Evolutionary conservation across 2,329 filamentous ascomycete genomes (phyloP).

Genomic region (Botrytis medusae): DNA sequence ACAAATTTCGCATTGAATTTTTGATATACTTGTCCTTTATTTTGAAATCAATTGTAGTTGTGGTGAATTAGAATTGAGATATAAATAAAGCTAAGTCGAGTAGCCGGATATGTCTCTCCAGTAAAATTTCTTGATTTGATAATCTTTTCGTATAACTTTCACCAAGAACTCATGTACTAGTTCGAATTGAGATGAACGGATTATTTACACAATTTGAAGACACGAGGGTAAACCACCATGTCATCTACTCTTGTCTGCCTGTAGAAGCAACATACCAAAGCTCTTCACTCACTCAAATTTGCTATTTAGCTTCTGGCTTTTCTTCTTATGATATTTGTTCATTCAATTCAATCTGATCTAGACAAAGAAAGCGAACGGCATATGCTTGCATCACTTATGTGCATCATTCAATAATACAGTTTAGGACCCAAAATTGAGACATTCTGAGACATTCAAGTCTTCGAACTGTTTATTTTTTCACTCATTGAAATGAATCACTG

Average conservation of each 20-base stretch:
- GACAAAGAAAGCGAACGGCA: background rate
- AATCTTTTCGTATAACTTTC: background rate
- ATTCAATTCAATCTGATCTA: background rate
- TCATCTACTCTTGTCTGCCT: background rate
- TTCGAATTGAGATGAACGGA: background rate
- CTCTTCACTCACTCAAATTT: background rate
- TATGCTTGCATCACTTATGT: background rate
- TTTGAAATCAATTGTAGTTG: fast-evolving
- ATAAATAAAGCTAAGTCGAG: background rate
- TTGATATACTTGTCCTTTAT: background rate
- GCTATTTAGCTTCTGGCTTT: background rate
- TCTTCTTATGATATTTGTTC: background rate
- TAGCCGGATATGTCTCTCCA: background rate
- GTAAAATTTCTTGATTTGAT: background rate
- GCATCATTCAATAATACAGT: background rate
- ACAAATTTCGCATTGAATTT: background rate
- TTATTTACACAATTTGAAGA: background rate
- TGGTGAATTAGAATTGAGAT: background rate
- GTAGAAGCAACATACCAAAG: background rate
- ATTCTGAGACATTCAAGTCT: background rate
- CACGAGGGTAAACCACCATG: background rate
- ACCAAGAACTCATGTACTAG: background rate
- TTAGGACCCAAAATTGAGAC: background rate
- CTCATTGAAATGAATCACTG: background rate
- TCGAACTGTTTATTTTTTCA: background rate